Percentiles rank a stretch among this genome's conserved stretches.
phyloP scores from a whole-genome alignment of 1,284 basidiomycete species.

The Peniophora sp. region DNA sequence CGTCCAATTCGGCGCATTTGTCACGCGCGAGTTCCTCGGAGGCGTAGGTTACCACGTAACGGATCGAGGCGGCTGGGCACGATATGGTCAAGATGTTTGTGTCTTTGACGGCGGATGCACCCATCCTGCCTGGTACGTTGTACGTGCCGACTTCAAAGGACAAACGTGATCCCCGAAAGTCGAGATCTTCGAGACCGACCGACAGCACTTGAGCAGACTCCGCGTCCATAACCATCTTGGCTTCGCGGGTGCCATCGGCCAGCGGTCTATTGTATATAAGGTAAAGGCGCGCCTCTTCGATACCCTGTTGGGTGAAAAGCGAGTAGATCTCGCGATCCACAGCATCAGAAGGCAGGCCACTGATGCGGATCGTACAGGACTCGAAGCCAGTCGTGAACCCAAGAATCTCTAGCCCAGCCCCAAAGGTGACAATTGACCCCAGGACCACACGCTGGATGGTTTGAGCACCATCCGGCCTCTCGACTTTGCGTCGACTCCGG shows the following conservation, averaged over 20 bases:
- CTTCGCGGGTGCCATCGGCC: conserved; percentile 3
- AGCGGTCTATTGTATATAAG: conserved; percentile 2
- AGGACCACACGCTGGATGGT: conserved; percentile 13
- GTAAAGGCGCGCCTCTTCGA: conserved; percentile 9
- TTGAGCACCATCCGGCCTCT: conserved; percentile 7
- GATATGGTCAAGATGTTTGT: conserved; percentile 31
- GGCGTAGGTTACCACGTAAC: conserved; percentile 30
- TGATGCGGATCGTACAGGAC: conserved; percentile 11
- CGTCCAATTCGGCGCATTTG: conserved; percentile 25
- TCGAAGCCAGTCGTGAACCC: conserved; percentile 15
- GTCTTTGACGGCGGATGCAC: conserved; percentile 17
- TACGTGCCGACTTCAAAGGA: conserved; percentile 23
- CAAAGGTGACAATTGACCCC: conserved; percentile 16
- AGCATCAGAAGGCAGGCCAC: conserved; percentile 11
- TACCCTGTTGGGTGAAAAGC: conserved; percentile 15
- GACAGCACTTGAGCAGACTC: conserved; percentile 29
- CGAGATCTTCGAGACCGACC: conserved; percentile 31
- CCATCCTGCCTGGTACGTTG: conserved; percentile 31
- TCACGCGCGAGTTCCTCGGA: conserved; percentile 19
- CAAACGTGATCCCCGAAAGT: conserved; percentile 34
- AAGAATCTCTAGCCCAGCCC: conserved; percentile 14
- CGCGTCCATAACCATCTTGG: conserved; percentile 22
- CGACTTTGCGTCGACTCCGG: no score
- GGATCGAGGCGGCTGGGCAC: conserved; percentile 32
- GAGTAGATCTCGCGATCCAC: conserved; percentile 9